Conservation (phyloP, 306 rosid genomes). For the Inga oerstediana region DNA sequence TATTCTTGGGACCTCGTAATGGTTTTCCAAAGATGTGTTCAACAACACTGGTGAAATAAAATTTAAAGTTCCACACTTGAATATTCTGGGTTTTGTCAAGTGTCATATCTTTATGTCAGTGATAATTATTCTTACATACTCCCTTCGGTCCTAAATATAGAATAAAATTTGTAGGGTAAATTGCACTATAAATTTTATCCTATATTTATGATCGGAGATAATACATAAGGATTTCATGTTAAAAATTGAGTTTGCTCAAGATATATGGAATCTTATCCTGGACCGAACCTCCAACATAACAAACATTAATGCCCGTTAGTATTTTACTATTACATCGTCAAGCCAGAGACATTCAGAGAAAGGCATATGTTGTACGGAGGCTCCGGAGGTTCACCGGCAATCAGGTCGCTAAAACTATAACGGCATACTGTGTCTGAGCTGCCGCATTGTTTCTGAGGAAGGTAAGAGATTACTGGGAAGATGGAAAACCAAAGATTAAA, state of each 20-base stretch:
- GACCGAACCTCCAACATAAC: conserved; percentile 24
- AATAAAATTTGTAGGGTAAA: too few relatives aligned
- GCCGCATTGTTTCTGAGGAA: conserved; percentile 25
- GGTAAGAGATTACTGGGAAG: neutral
- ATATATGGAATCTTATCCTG: neutral
- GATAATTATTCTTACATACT: neutral
- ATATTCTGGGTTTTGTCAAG: neutral
- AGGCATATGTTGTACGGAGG: conserved; percentile 16
- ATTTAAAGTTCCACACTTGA: neutral
- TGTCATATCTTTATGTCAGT: neutral
- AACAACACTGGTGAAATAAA: neutral
- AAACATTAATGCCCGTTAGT: conserved; percentile 5
- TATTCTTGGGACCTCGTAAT: too few relatives aligned
- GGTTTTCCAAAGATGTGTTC: neutral
- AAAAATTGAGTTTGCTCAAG: neutral
- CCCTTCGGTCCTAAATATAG: too few relatives aligned
- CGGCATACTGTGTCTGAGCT: neutral
- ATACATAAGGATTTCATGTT: neutral
- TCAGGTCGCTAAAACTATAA: neutral
- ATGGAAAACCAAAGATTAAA: conserved; percentile 36
- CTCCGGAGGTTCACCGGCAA: conserved; percentile 22
- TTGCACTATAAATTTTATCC: too few relatives aligned
- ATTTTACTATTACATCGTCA: conserved; percentile 15
- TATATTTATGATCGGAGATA: too few relatives aligned
- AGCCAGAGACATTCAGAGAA: conserved; percentile 1